Base-by-base conservation (phyloP, 2,329 filamentous ascomycete species). In the Sporothrix brunneoviolacea region DNA sequence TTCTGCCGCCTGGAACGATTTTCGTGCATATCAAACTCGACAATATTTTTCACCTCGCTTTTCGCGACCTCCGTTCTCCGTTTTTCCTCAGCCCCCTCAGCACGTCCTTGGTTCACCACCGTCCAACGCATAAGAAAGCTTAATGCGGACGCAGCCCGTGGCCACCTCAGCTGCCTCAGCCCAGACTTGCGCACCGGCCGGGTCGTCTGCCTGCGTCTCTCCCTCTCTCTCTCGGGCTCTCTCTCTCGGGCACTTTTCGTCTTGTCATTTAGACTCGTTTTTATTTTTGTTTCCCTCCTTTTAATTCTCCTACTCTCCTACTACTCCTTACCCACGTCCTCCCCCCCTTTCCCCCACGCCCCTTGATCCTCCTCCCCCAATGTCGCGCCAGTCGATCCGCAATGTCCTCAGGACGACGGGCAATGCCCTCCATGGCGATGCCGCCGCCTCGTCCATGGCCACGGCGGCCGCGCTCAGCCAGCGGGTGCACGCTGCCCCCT, bases 321-420 rank as follows among this genome's bases (percentile, higher is more conserved):
- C 16, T 7, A 2, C 35, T 7, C 24, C 33, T 28, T 38, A 21
- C 44, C 35, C 30, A 35, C 41, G 16, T n/a, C 35, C 16, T 24
- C 35, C 9, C 22, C 19, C 37, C 8, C 24, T 35, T 21, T 22
- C 22, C 24, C 22, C 46, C 18, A 2, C 18, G n/a, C 18, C 19
- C 36, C 24, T 24, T 32, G 16, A 35, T 41, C 28, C 28, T 18
- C 18, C 46, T 24, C 21, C 24, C 13, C 21, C 27, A 40, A 57
- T 57, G 55, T 50, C 55, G 50, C 48, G 45, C 42, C 54, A 45
- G 46, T 54, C 54, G 52, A 53, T 57, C 52, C 48, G 54, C 52
- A 44, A 42, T 36, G 52, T 52, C 44, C 52, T 57, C 44, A 42
- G 45, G 42, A 16, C 50, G 19, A 28, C 50, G 10, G 38, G 52